phyloP scores from a whole-genome alignment of 495 filamentous ascomycete genomes.

The Hypoxylon trugodes region DNA sequence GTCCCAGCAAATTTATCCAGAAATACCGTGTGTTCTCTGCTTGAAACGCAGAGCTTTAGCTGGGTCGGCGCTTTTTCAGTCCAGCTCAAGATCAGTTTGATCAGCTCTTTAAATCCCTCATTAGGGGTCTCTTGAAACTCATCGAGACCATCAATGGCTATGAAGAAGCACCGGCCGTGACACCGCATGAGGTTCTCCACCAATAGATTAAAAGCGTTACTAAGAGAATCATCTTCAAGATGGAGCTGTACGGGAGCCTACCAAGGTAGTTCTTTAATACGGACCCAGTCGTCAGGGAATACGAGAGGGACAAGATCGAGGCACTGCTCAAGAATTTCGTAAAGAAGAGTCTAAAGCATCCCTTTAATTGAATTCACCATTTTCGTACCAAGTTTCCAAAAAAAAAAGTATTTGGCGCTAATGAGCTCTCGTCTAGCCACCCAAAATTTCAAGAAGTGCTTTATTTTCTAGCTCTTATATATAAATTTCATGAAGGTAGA shows the following conservation, averaged over 20 bases:
- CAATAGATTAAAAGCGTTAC: neutral
- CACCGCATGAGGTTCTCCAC: neutral
- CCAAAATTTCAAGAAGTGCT: neutral
- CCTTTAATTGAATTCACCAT: neutral
- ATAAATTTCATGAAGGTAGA: conserved; percentile 3
- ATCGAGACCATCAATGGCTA: conserved; percentile 1
- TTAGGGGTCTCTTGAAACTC: neutral
- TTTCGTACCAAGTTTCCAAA: neutral
- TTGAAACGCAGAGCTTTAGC: conserved; percentile 1
- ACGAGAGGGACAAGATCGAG: neutral
- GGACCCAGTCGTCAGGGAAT: neutral
- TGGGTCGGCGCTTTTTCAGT: neutral
- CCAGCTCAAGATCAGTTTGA: neutral
- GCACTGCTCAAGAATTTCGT: neutral
- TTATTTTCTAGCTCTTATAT: neutral
- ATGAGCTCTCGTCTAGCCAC: neutral
- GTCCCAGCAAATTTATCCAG: neutral
- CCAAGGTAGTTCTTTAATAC: neutral
- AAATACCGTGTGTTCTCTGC: neutral
- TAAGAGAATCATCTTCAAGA: neutral
- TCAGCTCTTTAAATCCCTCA: conserved; percentile 1
- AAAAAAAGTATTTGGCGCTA: neutral
- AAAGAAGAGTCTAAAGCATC: neutral
- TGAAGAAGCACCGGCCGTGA: neutral
- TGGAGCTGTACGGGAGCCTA: neutral